Evolutionary conservation across 345 rosid species (phyloP).

Genomic region (Pelargonium nanum): DNA sequence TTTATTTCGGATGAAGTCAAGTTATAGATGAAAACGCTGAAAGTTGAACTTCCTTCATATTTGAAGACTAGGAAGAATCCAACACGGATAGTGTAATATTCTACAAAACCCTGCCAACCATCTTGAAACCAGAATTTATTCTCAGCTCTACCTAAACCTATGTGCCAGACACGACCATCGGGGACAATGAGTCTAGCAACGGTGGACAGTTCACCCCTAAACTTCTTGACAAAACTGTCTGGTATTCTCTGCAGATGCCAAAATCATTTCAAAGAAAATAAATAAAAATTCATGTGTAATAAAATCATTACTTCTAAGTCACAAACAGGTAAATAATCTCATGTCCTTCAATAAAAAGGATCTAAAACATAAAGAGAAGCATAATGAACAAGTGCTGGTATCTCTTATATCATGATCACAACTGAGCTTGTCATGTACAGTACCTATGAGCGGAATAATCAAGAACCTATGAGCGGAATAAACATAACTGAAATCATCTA

Average conservation of each 20-base stretch:
- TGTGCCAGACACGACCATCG: slow-evolving; percentile 25
- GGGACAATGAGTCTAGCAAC: slow-evolving; percentile 20
- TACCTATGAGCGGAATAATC: too few relatives aligned
- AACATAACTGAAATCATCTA: too few relatives aligned
- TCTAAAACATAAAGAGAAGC: background rate
- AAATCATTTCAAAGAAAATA: background rate
- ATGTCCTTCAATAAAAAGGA: background rate
- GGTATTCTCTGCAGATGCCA: slow-evolving; percentile 29
- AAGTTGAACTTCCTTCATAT: slow-evolving; percentile 25
- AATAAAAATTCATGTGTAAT: background rate
- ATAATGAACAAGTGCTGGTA: background rate
- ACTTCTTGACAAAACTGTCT: slow-evolving; percentile 21
- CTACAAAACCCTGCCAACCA: slow-evolving; percentile 32
- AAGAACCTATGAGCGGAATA: too few relatives aligned
- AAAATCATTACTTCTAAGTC: background rate
- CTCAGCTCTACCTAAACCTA: slow-evolving; percentile 21
- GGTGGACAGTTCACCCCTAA: slow-evolving; percentile 26
- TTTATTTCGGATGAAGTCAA: slow-evolving; percentile 26
- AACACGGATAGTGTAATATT: slow-evolving; percentile 20
- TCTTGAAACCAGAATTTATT: slow-evolving; percentile 28
- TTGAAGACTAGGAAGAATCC: slow-evolving; percentile 30
- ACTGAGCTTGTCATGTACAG: too few relatives aligned
- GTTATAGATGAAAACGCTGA: slow-evolving; percentile 26
- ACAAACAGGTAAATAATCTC: too few relatives aligned
- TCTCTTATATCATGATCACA: too few relatives aligned